phyloP scores from a whole-genome alignment of 2,329 filamentous ascomycete species.

The Botrytis pseudocinerea region DNA sequence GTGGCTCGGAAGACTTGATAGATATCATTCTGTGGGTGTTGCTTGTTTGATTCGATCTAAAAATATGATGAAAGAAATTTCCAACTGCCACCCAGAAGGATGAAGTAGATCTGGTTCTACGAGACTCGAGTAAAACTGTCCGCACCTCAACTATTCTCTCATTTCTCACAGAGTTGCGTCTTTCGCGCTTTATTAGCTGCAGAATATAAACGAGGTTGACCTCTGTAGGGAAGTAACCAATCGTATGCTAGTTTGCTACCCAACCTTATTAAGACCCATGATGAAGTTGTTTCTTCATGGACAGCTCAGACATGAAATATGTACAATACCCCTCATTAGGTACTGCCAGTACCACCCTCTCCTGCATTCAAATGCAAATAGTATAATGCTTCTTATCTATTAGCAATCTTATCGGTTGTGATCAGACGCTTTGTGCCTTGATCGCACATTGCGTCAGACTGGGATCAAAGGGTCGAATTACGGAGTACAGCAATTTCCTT shows the following conservation, averaged over 20 bases:
- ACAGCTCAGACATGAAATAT: constrained; percentile 23
- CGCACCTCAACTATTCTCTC: background rate
- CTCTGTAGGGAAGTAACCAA: background rate
- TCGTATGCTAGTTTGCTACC: constrained; percentile 4
- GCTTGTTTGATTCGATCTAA: background rate
- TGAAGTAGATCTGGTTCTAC: background rate
- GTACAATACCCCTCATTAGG: constrained; percentile 21
- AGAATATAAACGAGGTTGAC: constrained; percentile 1
- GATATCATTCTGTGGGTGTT: background rate
- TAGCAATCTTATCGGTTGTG: constrained; percentile 17
- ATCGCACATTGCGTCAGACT: constrained; percentile 22
- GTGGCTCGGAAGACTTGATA: constrained; percentile 3
- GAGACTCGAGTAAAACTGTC: background rate
- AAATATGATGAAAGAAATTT: constrained; percentile 1
- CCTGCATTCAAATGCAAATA: constrained; percentile 21
- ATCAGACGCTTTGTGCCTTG: constrained; percentile 22
- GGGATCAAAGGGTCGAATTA: background rate
- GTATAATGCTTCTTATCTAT: constrained; percentile 18
- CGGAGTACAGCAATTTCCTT: constrained; percentile 1
- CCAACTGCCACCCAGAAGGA: background rate
- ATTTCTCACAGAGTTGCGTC: constrained; percentile 3
- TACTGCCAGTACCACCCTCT: constrained; percentile 15
- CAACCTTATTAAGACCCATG: constrained; percentile 9
- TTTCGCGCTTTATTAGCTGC: background rate
- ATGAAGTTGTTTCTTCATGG: constrained; percentile 12